Percentiles rank a stretch among this genome's conserved stretches.
These are phyloP conservation scores for Infundibulicybe gibba DNA, from an alignment of 768 basidiomycete genomes.

Conservation along the genomic window DNA sequence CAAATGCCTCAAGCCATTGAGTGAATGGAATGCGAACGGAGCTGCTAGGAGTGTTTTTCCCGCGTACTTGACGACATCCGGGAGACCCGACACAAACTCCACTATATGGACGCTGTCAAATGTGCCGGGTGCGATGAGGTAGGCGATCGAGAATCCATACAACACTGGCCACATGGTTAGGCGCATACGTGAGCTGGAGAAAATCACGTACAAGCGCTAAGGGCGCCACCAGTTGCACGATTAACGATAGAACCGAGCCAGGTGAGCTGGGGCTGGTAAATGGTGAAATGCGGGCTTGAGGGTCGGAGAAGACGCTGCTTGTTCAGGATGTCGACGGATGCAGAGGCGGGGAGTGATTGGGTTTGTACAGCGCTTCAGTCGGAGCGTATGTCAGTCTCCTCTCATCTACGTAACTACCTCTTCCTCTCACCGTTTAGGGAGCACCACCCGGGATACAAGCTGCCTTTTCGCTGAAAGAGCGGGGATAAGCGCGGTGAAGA, in stretches of 20 bases:
- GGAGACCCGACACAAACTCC: conserved; percentile 65
- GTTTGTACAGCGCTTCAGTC: conserved; percentile 53
- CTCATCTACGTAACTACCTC: not conserved
- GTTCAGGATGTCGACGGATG: conserved; percentile 69
- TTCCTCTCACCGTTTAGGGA: conserved; percentile 44
- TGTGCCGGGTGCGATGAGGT: conserved; percentile 76
- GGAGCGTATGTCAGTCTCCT: not conserved
- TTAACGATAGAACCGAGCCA: conserved; percentile 86
- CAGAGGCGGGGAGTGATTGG: conserved; percentile 58
- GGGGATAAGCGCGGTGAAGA: not conserved
- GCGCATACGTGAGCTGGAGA: not conserved
- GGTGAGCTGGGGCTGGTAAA: conserved; percentile 94
- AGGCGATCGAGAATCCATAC: conserved; percentile 84
- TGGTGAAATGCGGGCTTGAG: conserved; percentile 91
- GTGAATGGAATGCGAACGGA: conserved; percentile 88
- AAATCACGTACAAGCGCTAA: conserved; percentile 66
- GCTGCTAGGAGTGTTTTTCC: conserved; percentile 78
- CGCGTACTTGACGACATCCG: conserved; percentile 71
- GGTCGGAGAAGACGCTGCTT: conserved; percentile 86
- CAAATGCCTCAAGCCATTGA: conserved; percentile 90
- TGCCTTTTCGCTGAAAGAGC: conserved; percentile 37
- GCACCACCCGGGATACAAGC: conserved; percentile 29
- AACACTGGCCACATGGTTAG: conserved; percentile 48
- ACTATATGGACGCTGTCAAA: conserved; percentile 81
- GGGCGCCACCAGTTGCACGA: conserved; percentile 77